phyloP scores from a whole-genome alignment of 306 rosid species.

The Fragaria ananassa region DNA sequence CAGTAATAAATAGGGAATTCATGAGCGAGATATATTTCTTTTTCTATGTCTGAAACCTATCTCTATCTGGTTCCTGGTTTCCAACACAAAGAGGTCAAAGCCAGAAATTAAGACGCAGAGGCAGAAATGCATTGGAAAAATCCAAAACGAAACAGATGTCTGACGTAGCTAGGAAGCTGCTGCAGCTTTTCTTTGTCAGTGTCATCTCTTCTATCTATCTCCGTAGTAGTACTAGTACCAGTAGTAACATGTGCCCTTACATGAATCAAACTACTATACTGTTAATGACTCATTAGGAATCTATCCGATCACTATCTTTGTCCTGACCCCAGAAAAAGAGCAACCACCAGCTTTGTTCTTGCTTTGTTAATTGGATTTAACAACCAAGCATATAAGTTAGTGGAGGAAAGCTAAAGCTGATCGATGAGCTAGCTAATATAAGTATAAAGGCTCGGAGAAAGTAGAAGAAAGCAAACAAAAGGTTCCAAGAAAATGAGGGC shows the following conservation, averaged over 20 bases:
- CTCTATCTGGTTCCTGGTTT: conserved; percentile 3
- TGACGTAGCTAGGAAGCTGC: not conserved
- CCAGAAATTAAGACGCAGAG: not conserved
- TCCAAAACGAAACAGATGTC: not conserved
- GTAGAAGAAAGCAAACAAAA: not conserved
- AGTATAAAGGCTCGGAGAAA: not conserved
- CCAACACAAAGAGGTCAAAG: conserved; percentile 13
- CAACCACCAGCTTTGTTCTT: not conserved
- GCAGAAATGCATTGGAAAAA: not conserved
- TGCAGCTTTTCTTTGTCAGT: conserved; percentile 1
- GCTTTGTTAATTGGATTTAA: not conserved
- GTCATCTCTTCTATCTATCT: not conserved
- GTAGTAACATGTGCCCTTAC: not conserved
- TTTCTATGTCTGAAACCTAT: not conserved
- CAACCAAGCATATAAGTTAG: not conserved
- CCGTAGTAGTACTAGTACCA: not conserved
- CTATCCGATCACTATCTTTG: conserved; percentile 4
- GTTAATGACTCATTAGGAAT: not conserved
- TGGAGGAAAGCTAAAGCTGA: not conserved
- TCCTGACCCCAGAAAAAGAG: not conserved
- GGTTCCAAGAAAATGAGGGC: not conserved
- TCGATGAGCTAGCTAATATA: not conserved
- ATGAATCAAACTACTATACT: not conserved
- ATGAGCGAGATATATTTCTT: not conserved
- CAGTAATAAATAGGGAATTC: not conserved